Base-by-base conservation (phyloP, 2,329 filamentous ascomycete species). In the Ascochyta clinopodiicola region DNA sequence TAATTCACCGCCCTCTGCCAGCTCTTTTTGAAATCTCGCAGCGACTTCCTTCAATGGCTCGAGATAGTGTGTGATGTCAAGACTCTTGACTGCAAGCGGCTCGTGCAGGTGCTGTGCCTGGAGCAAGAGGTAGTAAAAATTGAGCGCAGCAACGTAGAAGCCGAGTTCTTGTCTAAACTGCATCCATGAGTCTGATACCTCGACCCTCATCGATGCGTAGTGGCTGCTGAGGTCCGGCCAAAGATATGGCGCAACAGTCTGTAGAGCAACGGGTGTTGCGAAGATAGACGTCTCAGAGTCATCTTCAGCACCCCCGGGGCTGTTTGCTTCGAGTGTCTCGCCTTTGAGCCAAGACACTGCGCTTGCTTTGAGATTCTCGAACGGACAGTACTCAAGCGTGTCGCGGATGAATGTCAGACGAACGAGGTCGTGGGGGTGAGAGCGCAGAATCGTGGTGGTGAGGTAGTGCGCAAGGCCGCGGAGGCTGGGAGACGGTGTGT, bases 271-370 rank as follows among this genome's bases (percentile, higher is more conserved):
- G 0, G 80, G 78, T 2, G 78, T 81, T 4, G 79, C 74, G 60
- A 83, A 83, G 21, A 82, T 77, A 17, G 59, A 61, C 5, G 59
- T 61, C 43, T 60, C 38, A 7, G 31, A 52, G 10, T 62, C 56
- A 4, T 63, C 43, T 13, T 71, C 59, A 13, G 57, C 44, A 6
- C 54, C 39, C 21, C 50, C 31, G 17, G 73, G 79, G 3, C 61
- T 44, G 25, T 70, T 72, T 4, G 81, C 79, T 61, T 81, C 77
- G 5, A 86, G 76, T 0, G 84, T 82, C 64, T 86, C 85, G 36
- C 84, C 78, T 64, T 86, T 87, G 31, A 87, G 74, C 85, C 85
- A 87, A 31, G 81, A 80, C 5, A 87, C 80, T 2, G 84, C 84
- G 37, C 80, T 81, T 32, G 83, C 82, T 62, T 84, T 84, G 34